Percentiles rank a stretch among this genome's conserved stretches.
Evolutionary conservation across 1,139 yeast genomes (phyloP).

Genomic region (Kodamaea derodonti): DNA sequence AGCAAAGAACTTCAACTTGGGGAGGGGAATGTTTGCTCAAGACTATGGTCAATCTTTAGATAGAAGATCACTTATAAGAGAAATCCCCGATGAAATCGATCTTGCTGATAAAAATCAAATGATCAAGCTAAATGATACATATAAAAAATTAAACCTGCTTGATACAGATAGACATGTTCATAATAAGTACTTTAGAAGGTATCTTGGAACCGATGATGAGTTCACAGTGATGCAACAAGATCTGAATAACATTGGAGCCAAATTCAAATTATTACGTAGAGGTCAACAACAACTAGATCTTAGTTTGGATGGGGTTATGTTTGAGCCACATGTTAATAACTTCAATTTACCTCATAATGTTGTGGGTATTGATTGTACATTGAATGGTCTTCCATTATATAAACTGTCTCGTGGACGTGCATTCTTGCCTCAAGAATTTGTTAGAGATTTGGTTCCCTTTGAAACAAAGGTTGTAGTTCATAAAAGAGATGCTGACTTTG

Average conservation of each 20-base stretch:
- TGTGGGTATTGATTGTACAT: constrained; percentile 40
- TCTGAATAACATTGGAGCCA: constrained; percentile 34
- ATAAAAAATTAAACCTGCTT: constrained; percentile 28
- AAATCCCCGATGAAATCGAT: constrained; percentile 39
- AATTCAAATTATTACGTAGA: constrained; percentile 34
- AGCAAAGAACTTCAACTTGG: constrained; percentile 38
- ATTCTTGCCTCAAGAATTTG: constrained; percentile 36
- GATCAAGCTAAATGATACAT: constrained; percentile 29
- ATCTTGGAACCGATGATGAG: constrained; percentile 32
- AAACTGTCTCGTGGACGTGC: constrained; percentile 8
- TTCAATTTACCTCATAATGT: constrained; percentile 39
- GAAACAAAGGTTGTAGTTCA: constrained; percentile 30
- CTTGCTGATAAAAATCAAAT: constrained; percentile 21
- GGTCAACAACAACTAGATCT: constrained; percentile 19
- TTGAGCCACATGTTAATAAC: constrained; percentile 28
- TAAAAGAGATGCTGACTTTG: constrained; percentile 38
- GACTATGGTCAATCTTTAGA: constrained; percentile 36
- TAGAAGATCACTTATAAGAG: constrained; percentile 29
- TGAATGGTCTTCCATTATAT: constrained; percentile 40
- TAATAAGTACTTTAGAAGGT: constrained; percentile 33
- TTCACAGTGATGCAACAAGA: constrained; percentile 31
- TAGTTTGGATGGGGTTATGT: constrained; percentile 21
- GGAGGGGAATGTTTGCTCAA: constrained; percentile 32
- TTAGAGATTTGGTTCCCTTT: constrained; percentile 37
- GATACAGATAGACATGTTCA: constrained; percentile 41